Conservation (phyloP, 129 eudicot species). For the Tagetes patula region DNA sequence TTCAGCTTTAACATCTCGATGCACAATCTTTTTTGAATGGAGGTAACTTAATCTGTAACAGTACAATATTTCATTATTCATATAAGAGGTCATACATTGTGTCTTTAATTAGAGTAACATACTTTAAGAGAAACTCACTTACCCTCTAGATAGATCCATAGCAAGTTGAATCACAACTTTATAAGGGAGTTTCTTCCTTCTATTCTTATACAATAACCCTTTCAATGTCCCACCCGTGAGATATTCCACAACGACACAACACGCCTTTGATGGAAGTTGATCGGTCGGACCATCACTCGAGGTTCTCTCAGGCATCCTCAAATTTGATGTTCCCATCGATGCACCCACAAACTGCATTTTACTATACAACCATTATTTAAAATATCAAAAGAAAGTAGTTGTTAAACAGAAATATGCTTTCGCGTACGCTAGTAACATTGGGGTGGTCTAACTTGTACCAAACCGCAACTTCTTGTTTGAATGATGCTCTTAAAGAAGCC, state of each 20-base stretch:
- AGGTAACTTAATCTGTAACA: constrained; percentile 70
- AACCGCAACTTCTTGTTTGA: constrained; percentile 85
- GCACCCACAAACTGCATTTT: constrained; percentile 86
- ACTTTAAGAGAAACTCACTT: constrained; percentile 35
- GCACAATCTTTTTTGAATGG: constrained; percentile 87
- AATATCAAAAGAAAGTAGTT: neutral
- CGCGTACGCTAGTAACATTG: constrained; percentile 75
- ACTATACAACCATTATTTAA: constrained; percentile 5
- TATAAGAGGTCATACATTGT: too few relatives aligned
- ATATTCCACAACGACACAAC: constrained; percentile 87
- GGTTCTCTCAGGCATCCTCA: constrained; percentile 65
- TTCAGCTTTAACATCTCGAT: constrained; percentile 93
- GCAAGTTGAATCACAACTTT: constrained; percentile 85
- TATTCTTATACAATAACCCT: constrained; percentile 53
- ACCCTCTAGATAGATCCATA: constrained; percentile 86
- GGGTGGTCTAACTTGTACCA: constrained; percentile 94
- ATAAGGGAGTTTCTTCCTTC: constrained; percentile 78
- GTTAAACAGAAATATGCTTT: constrained; percentile 1
- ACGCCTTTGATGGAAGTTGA: constrained; percentile 74
- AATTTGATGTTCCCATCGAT: constrained; percentile 91
- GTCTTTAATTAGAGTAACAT: neutral
- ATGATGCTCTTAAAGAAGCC: constrained; percentile 83
- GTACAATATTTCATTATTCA: neutral
- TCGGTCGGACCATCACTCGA: constrained; percentile 47
- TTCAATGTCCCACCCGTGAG: constrained; percentile 79